Conservation (phyloP, 148 eudicot species). For the Talinum fruticosum region DNA sequence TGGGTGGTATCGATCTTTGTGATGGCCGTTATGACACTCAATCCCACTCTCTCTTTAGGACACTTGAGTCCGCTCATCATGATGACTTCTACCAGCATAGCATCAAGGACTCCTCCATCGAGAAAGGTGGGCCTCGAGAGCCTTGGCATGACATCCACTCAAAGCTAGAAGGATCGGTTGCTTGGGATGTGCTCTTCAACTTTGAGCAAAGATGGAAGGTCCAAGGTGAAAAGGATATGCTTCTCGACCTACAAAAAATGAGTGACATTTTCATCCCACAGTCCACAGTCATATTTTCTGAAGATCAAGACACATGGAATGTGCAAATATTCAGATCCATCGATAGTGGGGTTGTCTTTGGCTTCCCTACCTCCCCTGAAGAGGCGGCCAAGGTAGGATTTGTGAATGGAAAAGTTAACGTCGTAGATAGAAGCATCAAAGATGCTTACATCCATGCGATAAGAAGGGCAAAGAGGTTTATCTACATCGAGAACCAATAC, state of each 20-base stretch:
- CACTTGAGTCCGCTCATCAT: conserved; percentile 18
- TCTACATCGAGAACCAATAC: conserved; percentile 34
- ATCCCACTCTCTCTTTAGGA: not conserved
- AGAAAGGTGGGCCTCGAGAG: conserved; percentile 63
- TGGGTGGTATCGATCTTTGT: conserved; percentile 30
- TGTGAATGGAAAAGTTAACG: conserved; percentile 43
- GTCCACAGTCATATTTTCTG: not conserved
- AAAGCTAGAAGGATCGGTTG: conserved; percentile 60
- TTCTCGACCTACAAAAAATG: not conserved
- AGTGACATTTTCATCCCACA: not conserved
- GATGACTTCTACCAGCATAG: conserved; percentile 61
- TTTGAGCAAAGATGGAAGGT: conserved; percentile 51
- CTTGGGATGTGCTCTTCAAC: conserved; percentile 59
- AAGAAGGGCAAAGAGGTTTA: conserved; percentile 49
- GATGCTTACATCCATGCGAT: conserved; percentile 61
- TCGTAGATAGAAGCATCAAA: conserved; percentile 55
- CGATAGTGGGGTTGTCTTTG: conserved; percentile 32
- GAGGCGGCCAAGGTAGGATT: conserved; percentile 40
- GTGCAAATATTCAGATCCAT: not conserved
- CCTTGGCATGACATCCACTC: conserved; percentile 78
- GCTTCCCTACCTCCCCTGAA: conserved; percentile 36
- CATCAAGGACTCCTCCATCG: conserved; percentile 41
- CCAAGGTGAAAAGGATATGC: conserved; percentile 33
- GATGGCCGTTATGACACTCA: not conserved
- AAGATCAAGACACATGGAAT: not conserved